Conservation (phyloP, 805 yeast genomes). For the Candida endomychidarum region DNA sequence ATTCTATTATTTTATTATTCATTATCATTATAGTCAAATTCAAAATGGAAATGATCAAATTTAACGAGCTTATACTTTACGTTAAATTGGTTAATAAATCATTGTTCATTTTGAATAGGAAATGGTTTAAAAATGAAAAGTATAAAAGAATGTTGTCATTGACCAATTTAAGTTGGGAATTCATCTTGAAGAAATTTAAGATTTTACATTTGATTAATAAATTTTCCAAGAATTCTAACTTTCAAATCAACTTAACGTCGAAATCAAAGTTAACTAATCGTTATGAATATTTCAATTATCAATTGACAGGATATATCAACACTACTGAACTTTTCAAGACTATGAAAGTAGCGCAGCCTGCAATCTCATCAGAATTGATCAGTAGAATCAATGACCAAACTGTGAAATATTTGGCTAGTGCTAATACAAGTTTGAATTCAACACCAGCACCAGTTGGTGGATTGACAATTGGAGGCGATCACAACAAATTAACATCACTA, state of each 20-base stretch:
- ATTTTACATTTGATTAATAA: conserved; percentile 30
- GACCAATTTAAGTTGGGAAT: conserved; percentile 45
- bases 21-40: conserved; percentile 55
- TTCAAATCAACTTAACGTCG: conserved; percentile 14
- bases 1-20: conserved; percentile 52
- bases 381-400: conserved; percentile 12
- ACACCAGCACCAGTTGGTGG: conserved; percentile 4
- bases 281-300: conserved; percentile 40
- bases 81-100: conserved; percentile 43
- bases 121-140: conserved; percentile 48
- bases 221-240: conserved; percentile 21
- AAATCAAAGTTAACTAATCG: conserved; percentile 20
- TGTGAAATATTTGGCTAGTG: background rate
- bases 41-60: conserved; percentile 40
- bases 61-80: conserved; percentile 36
- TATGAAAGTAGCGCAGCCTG: conserved; percentile 46
- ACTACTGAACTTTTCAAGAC: conserved; percentile 42
- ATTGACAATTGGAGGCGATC: no score
- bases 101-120: conserved; percentile 40
- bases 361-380: conserved; percentile 14
- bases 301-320: conserved; percentile 37
- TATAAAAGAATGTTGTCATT: conserved; percentile 46
- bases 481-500: background rate
- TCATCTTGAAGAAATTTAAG: conserved; percentile 35
- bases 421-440: conserved; percentile 3